Conservation (phyloP, 1,284 basidiomycete species). For the Sanghuangporus weigelae region DNA sequence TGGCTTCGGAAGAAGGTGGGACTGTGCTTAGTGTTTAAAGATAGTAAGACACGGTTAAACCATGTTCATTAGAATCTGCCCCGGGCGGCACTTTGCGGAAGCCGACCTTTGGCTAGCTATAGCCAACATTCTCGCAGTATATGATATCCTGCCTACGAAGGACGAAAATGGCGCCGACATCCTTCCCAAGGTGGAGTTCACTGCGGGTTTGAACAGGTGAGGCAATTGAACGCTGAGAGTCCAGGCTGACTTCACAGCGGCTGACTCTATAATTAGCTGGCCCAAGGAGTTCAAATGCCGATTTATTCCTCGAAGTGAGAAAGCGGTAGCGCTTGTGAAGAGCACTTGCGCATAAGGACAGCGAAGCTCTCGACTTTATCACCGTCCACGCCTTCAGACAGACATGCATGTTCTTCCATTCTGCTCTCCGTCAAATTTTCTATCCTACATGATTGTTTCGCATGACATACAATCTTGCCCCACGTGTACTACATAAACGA, state of each 20-base stretch:
- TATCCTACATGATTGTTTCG: too few species aligned
- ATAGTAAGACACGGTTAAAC: neutral
- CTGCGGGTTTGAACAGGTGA: neutral
- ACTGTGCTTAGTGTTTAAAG: slow-evolving; percentile 13
- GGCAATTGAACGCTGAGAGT: neutral
- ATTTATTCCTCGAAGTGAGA: slow-evolving; percentile 20
- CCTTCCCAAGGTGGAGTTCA: slow-evolving; percentile 14
- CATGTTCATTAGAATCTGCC: slow-evolving; percentile 21
- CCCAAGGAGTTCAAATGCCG: slow-evolving; percentile 23
- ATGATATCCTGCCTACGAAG: slow-evolving; percentile 9
- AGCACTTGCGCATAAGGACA: neutral
- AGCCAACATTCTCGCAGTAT: slow-evolving; percentile 9
- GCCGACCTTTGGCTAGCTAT: slow-evolving; percentile 15
- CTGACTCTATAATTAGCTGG: slow-evolving; percentile 15
- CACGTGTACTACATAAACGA: too few species aligned
- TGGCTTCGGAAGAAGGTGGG: slow-evolving; percentile 29
- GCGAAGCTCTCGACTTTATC: neutral
- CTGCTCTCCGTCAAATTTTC: too few species aligned
- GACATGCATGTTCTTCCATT: too few species aligned
- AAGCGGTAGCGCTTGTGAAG: neutral
- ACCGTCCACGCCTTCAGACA: too few species aligned
- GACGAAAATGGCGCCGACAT: slow-evolving; percentile 16
- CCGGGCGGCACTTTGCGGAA: slow-evolving; percentile 23
- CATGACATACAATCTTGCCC: too few species aligned
- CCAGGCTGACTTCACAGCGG: too few species aligned